Evolutionary conservation across 306 rosid species (phyloP), one percentile per base, ranked within the genome.

Genomic region (Hylodesmum podocarpum): DNA sequence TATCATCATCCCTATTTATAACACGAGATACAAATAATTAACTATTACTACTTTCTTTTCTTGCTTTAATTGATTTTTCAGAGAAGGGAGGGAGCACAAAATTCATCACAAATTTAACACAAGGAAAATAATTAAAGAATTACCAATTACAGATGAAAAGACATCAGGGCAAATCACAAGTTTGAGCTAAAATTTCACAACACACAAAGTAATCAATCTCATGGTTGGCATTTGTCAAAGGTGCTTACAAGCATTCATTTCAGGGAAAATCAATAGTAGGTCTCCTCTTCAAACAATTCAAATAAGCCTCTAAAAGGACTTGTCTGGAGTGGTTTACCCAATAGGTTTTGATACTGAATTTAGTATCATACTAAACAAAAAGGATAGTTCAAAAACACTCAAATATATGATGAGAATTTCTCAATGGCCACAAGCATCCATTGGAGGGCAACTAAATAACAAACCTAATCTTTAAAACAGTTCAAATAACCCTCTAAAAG

Each of bases 161-260:
- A 40, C 27, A 39, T 16, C 27, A 39, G 13, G 51, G 15, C 68
- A 71, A n/a, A n/a, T n/a, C n/a, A n/a, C 39, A 58, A 15, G 66
- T 34, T 66, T 55, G 50, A 72, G 66, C 71, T 77, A 19, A 34
- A 25, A 64, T 66, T 82, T 66, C 78, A 29, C 29, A 28, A 58
- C 66, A 57, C 24, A 25, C 36, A 82, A 71, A 40, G 41, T 29
- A 50, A 16, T 16, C 57, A 71, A 47, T 46, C 57, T 71, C 73
- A 59, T 18, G 5, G 55, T 33, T 46, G 19, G 41, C 28, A 80
- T 66, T 31, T 47, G 25, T 27, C 37, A 27, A 54, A 57, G 57
- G 11, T 46, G 18, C 22, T 53, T 53, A 55, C 34, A 25, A 5
- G 18, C 37, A 33, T 33, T 7, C 37, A 33, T 33, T 50, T 21